A percentile compares a stretch with the other conserved stretches of the same genome.
These are phyloP conservation scores for Escallonia rubra DNA, from an alignment of 129 eudicot genomes.

Conservation along the genomic window DNA sequence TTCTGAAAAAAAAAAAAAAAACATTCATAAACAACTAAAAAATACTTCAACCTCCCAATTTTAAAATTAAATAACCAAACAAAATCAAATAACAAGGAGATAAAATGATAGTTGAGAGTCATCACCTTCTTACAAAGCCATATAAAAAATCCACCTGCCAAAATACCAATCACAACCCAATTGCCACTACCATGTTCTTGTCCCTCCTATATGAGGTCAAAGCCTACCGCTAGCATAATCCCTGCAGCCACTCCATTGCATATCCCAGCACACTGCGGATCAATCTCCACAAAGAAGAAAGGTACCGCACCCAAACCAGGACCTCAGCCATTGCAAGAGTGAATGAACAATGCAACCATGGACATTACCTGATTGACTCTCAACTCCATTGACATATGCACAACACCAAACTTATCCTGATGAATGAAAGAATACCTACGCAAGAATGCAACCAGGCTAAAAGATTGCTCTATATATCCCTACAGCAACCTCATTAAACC, in stretches of 20 bases:
- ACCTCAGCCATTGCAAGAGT: conserved; percentile 98
- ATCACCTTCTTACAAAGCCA: conserved; percentile 90
- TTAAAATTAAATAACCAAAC: too few species aligned
- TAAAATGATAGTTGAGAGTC: not conserved
- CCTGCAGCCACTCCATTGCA: conserved; percentile 99
- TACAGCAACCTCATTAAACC: too few species aligned
- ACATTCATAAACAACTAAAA: too few species aligned
- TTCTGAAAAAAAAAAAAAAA: too few species aligned
- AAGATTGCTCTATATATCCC: too few species aligned
- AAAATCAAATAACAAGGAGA: too few species aligned
- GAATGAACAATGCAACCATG: conserved; percentile 78
- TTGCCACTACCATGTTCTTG: conserved; percentile 86
- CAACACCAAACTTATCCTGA: too few species aligned
- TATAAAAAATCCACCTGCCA: conserved; percentile 82
- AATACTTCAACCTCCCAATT: too few species aligned
- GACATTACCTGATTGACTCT: conserved; percentile 39
- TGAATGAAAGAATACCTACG: too few species aligned
- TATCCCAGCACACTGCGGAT: conserved; percentile 92
- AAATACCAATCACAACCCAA: conserved; percentile 86
- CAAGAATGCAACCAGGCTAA: too few species aligned
- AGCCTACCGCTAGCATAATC: conserved; percentile 97
- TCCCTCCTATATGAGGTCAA: conserved; percentile 96
- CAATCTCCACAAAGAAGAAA: conserved; percentile 94
- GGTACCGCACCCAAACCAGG: conserved; percentile 95
- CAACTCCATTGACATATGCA: conserved; percentile 29